Evolutionary conservation across 495 filamentous ascomycete species (phyloP).

Genomic region (Aspergillus homomorphus): DNA sequence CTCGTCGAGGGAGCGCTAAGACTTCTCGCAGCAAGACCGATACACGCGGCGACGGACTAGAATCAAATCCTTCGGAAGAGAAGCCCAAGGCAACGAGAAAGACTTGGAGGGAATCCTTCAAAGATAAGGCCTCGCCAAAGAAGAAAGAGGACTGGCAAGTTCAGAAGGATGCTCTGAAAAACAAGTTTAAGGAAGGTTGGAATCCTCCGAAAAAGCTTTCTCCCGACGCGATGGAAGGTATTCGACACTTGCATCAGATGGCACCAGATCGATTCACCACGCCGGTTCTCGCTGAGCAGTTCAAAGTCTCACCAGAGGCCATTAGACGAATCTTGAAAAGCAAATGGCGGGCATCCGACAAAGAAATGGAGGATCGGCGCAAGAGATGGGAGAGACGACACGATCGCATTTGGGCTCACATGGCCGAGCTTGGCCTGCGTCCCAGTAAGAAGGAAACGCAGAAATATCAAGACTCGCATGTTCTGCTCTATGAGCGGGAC

Average conservation of each 20-base stretch:
- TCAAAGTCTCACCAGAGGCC: conserved; percentile 80
- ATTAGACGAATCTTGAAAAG: conserved; percentile 82
- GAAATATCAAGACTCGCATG: conserved; percentile 24
- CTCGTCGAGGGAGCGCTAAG: neutral
- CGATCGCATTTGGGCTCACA: conserved; percentile 68
- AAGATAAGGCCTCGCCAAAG: conserved; percentile 14
- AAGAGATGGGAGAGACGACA: conserved; percentile 77
- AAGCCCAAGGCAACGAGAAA: conserved; percentile 4
- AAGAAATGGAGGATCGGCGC: conserved; percentile 59
- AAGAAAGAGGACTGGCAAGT: conserved; percentile 62
- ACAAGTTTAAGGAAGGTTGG: conserved; percentile 79
- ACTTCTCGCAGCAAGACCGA: neutral
- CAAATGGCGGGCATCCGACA: conserved; percentile 70
- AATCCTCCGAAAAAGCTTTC: conserved; percentile 80
- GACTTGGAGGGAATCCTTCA: conserved; percentile 9
- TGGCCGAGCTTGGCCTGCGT: conserved; percentile 70
- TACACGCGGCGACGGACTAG: neutral
- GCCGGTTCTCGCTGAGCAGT: conserved; percentile 67
- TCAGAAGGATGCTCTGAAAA: conserved; percentile 63
- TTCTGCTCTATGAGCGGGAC: conserved; percentile 27
- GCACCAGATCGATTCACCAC: conserved; percentile 76
- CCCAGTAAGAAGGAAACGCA: conserved; percentile 28
- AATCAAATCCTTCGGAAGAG: neutral
- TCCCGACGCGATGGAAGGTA: conserved; percentile 84
- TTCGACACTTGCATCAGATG: conserved; percentile 71